phyloP scores from a whole-genome alignment of 192 early-diverging fungal species.

The Geranomyces variabilis region DNA sequence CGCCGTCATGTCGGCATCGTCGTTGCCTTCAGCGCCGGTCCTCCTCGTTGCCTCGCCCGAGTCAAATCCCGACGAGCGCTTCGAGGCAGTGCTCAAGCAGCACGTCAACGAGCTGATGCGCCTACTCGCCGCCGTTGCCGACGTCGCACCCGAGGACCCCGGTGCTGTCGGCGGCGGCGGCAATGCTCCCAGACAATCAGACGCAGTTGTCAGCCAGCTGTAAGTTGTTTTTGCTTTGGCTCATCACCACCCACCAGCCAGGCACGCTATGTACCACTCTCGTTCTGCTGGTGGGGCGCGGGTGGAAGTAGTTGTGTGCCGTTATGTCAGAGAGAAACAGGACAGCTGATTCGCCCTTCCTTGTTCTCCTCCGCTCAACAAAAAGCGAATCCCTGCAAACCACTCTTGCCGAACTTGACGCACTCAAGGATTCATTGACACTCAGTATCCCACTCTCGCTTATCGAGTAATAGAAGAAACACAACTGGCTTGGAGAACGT shows the following conservation, averaged over 20 bases:
- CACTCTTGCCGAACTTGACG: neutral
- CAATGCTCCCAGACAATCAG: neutral
- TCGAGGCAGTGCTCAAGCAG: constrained; percentile 3
- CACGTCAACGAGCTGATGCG: constrained; percentile 8
- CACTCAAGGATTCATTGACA: neutral
- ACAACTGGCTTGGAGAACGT: neutral
- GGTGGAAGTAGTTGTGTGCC: too few species aligned
- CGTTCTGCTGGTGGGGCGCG: too few species aligned
- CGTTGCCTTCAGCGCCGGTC: too few species aligned
- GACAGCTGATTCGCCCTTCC: neutral
- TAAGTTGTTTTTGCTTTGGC: neutral
- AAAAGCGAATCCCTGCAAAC: constrained; percentile 9
- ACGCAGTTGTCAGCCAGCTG: neutral
- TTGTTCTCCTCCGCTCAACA: neutral
- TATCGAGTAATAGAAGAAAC: neutral
- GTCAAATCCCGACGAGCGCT: neutral
- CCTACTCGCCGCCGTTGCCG: neutral
- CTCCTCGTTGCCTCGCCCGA: neutral
- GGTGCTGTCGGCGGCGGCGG: neutral
- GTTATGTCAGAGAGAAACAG: neutral
- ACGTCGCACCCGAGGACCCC: neutral
- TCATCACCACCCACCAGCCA: too few species aligned
- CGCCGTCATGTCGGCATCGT: too few species aligned
- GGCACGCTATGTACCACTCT: too few species aligned
- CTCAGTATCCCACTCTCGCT: neutral